phyloP scores from a whole-genome alignment of 805 yeast genomes.

The Candida maris region DNA sequence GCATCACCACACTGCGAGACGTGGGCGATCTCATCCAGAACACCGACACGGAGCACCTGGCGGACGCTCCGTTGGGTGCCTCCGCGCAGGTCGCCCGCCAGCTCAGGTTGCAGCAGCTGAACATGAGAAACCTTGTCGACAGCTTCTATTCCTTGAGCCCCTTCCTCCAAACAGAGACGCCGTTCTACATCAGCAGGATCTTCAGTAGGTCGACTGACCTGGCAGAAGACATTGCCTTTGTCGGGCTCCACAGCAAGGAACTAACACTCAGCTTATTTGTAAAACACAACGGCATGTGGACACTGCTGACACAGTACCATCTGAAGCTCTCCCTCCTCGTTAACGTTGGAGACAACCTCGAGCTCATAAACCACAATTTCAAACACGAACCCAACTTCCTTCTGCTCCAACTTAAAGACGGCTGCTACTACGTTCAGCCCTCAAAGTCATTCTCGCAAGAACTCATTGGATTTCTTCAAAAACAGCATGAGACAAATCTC shows the following conservation, averaged over 20 bases:
- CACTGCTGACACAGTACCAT: conserved; percentile 21
- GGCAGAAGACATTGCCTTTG: conserved; percentile 23
- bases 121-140: conserved; percentile 27
- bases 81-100: conserved; percentile 27
- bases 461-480: conserved; percentile 8
- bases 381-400: conserved; percentile 24
- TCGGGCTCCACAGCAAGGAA: conserved; percentile 17
- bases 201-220: conserved; percentile 24
- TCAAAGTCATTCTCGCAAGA: conserved; percentile 12
- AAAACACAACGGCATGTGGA: conserved; percentile 21
- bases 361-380: conserved; percentile 15
- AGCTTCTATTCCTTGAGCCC: conserved; percentile 36
- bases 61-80: conserved; percentile 6
- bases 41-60: background rate
- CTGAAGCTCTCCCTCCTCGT: conserved; percentile 29
- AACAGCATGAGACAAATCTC: conserved; percentile 3
- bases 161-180: conserved; percentile 19
- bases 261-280: conserved; percentile 24
- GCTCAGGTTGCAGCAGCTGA: conserved; percentile 26
- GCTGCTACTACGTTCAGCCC: conserved; percentile 30
- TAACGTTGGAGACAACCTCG: conserved; percentile 31
- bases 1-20: conserved; percentile 4
- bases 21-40: conserved; percentile 15
- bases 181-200: conserved; percentile 37
- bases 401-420: conserved; percentile 27